A percentile compares a stretch with the other conserved stretches of the same genome.
Evolutionary conservation across 176 grass and related monocot genomes (phyloP).

Genomic region (Tuctoria greenei): DNA sequence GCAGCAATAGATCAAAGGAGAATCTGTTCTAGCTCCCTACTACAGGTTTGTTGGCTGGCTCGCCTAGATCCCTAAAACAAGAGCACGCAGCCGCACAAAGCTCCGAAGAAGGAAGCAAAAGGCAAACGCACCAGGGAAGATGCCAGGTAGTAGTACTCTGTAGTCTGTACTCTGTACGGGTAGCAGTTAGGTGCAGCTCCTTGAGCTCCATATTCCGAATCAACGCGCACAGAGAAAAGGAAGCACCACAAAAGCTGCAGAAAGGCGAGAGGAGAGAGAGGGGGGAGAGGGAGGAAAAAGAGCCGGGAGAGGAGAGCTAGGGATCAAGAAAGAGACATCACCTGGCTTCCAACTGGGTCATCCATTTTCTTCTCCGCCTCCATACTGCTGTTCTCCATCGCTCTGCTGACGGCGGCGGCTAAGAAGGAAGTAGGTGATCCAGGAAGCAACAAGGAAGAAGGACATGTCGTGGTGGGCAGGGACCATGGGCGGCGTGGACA

Average conservation of each 20-base stretch:
- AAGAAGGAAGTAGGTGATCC: background rate
- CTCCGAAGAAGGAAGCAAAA: background rate
- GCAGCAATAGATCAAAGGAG: background rate
- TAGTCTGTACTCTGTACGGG: background rate
- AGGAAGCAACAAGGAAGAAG: background rate
- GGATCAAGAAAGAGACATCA: slow-evolving; percentile 18
- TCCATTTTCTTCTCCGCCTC: background rate
- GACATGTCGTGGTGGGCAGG: slow-evolving; percentile 71
- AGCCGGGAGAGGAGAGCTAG: background rate
- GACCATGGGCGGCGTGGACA: slow-evolving; percentile 59
- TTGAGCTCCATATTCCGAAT: slow-evolving; percentile 29
- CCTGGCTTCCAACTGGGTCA: background rate
- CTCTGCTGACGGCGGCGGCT: background rate
- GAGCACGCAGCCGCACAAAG: background rate
- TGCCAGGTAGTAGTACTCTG: background rate
- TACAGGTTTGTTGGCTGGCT: background rate
- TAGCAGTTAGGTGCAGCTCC: background rate
- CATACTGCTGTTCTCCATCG: background rate
- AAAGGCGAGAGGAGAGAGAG: background rate
- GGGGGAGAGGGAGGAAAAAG: too few relatives aligned
- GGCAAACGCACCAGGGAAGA: background rate
- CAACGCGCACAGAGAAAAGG: slow-evolving; percentile 20
- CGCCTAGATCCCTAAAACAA: background rate
- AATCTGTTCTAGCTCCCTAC: background rate
- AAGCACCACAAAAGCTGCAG: slow-evolving; percentile 16